A percentile compares a stretch with the other conserved stretches of the same genome.
Evolutionary conservation across 1,284 basidiomycete genomes (phyloP).

Genomic region (Austroboletus rostrupii): DNA sequence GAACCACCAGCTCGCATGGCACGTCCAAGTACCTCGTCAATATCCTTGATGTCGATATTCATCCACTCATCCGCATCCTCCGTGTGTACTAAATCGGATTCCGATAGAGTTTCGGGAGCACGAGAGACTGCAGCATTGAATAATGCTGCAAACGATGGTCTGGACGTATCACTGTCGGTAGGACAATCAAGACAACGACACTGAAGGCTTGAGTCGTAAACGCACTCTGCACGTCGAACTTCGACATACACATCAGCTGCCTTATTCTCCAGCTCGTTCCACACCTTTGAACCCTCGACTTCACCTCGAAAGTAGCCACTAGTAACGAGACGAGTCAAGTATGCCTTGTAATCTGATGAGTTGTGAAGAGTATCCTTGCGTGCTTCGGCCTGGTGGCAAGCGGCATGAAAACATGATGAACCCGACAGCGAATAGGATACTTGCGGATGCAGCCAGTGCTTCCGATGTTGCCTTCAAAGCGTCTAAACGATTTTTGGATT

Average conservation of each 20-base stretch:
- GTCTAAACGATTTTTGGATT: constrained; percentile 56
- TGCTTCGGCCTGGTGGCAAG: constrained; percentile 46
- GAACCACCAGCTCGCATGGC: constrained; percentile 23
- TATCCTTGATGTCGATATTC: constrained; percentile 56
- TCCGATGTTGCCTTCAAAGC: constrained; percentile 35
- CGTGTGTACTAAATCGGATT: constrained; percentile 16
- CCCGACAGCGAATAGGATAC: constrained; percentile 14
- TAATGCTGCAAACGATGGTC: constrained; percentile 69
- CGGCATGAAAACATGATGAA: neutral
- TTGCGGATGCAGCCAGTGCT: constrained; percentile 45
- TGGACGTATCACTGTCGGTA: constrained; percentile 46
- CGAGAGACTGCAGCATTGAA: constrained; percentile 62
- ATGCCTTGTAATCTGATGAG: constrained; percentile 62
- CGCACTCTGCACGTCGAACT: constrained; percentile 63
- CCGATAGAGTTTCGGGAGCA: constrained; percentile 24
- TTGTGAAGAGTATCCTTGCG: constrained; percentile 62
- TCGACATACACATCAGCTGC: constrained; percentile 68
- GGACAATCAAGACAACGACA: constrained; percentile 3
- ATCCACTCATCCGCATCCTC: constrained; percentile 79
- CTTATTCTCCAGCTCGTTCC: constrained; percentile 68
- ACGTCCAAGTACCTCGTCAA: constrained; percentile 58
- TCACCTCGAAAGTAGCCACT: constrained; percentile 77
- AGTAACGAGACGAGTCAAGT: constrained; percentile 59
- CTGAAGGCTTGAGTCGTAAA: constrained; percentile 8
- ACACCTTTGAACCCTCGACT: constrained; percentile 69